These are phyloP conservation scores for Cardamine occulta DNA, from an alignment of 345 rosid species.

Conservation along the genomic window DNA sequence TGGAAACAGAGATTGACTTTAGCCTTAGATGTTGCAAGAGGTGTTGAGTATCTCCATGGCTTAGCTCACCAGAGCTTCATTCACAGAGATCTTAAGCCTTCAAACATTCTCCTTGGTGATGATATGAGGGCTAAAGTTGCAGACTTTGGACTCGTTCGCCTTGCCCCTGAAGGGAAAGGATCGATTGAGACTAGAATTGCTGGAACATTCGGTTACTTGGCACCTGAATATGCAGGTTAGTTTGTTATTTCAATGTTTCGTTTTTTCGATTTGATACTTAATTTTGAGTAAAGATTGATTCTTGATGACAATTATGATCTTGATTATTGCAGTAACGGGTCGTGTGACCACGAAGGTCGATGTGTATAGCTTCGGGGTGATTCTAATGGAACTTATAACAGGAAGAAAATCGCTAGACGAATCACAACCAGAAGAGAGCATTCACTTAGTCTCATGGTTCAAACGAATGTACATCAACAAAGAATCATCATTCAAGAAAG, in stretches of 20 bases:
- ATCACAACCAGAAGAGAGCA: constrained; percentile 86
- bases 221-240: constrained; percentile 93
- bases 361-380: constrained; percentile 87
- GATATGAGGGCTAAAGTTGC: constrained; percentile 93
- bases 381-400: constrained; percentile 86
- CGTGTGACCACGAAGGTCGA: constrained; percentile 94
- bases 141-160: constrained; percentile 91
- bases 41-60: constrained; percentile 89
- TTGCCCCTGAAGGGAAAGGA: constrained; percentile 85
- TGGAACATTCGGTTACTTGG: constrained; percentile 94
- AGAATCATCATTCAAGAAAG: constrained; percentile 61
- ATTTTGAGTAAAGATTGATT: neutral
- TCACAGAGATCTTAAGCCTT: constrained; percentile 88
- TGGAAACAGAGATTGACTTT: constrained; percentile 82
- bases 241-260: neutral
- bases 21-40: constrained; percentile 92
- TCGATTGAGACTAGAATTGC: constrained; percentile 87
- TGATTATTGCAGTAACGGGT: constrained; percentile 72
- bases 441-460: constrained; percentile 89
- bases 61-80: constrained; percentile 94
- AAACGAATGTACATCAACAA: constrained; percentile 69
- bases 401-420: constrained; percentile 94
- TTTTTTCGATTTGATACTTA: neutral
- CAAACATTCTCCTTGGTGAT: constrained; percentile 88
- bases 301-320: constrained; percentile 17